phyloP scores from a whole-genome alignment of 108 stramenopile species.

The Skeletonema tropicum region DNA sequence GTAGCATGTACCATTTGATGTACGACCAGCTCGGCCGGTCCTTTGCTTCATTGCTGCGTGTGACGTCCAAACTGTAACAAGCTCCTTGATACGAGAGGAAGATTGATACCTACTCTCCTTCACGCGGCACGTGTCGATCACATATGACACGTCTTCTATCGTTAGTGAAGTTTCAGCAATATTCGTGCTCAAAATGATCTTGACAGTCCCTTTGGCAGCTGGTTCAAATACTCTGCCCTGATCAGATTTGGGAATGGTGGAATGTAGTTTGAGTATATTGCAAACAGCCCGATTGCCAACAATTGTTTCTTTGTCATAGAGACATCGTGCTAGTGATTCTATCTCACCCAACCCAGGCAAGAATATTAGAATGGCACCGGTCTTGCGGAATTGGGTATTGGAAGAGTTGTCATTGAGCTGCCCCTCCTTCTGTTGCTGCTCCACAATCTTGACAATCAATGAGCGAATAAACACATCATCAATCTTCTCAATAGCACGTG shows the following conservation, averaged over 20 bases:
- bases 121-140: slow-evolving; percentile 82
- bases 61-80: slow-evolving; percentile 70
- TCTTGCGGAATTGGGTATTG: background rate
- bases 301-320: slow-evolving; percentile 30
- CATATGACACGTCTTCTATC: slow-evolving; percentile 64
- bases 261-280: slow-evolving; percentile 75
- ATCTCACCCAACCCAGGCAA: slow-evolving; percentile 88
- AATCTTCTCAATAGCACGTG: slow-evolving; percentile 50
- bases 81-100: slow-evolving; percentile 64
- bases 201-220: slow-evolving; percentile 57
- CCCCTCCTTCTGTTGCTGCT: slow-evolving; percentile 35
- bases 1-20: slow-evolving; percentile 76
- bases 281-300: slow-evolving; percentile 25
- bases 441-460: slow-evolving; percentile 46
- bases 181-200: slow-evolving; percentile 89
- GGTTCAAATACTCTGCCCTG: slow-evolving; percentile 76
- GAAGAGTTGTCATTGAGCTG: background rate
- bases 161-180: slow-evolving; percentile 77
- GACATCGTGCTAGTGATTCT: slow-evolving; percentile 43
- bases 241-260: slow-evolving; percentile 61
- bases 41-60: slow-evolving; percentile 77
- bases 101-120: slow-evolving; percentile 82
- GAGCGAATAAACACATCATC: slow-evolving; percentile 53
- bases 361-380: slow-evolving; percentile 89
- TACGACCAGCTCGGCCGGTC: slow-evolving; percentile 92